Evolutionary conservation across 2,329 filamentous ascomycete genomes (phyloP).

Genomic region (Lachnellula occidentalis): DNA sequence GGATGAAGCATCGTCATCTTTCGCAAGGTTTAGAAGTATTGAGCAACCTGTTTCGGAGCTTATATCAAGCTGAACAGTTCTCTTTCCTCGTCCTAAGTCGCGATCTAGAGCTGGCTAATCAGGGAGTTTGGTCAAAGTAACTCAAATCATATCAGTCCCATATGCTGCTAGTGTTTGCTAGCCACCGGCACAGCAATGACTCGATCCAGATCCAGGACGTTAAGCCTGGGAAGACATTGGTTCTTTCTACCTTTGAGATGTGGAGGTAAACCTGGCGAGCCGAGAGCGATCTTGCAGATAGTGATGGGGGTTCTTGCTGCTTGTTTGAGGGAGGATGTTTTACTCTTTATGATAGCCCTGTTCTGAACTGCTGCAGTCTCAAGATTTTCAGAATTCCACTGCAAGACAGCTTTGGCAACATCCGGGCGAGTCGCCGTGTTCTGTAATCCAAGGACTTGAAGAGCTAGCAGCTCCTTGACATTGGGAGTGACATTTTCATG

Average conservation of each 20-base stretch:
- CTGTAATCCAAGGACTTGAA: conserved; percentile 39
- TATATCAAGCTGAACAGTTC: too few relatives aligned
- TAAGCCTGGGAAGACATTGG: conserved; percentile 37
- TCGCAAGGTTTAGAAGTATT: too few relatives aligned
- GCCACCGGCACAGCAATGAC: conserved; percentile 36
- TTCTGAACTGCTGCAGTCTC: conserved; percentile 39
- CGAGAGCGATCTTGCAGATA: conserved; percentile 33
- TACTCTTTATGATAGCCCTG: conserved; percentile 42
- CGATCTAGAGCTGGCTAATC: conserved; percentile 33
- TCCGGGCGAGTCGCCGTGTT: conserved; percentile 32
- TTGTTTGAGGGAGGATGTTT: conserved; percentile 44
- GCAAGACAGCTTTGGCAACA: conserved; percentile 34
- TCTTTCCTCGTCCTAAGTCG: too few relatives aligned
- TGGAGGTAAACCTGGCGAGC: conserved; percentile 11
- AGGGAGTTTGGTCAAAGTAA: conserved; percentile 33
- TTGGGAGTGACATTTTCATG: conserved; percentile 50
- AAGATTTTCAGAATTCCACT: conserved; percentile 42
- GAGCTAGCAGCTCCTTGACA: conserved; percentile 32
- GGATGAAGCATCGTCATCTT: too few relatives aligned
- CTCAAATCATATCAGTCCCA: conserved; percentile 37
- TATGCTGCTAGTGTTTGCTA: conserved; percentile 34
- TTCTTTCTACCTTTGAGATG: background rate
- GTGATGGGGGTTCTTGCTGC: conserved; percentile 41
- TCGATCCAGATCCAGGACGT: conserved; percentile 34
- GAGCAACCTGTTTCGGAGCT: conserved; percentile 24